A percentile compares a stretch with the other conserved stretches of the same genome.
phyloP scores from a whole-genome alignment of 768 basidiomycete genomes.

The Panus rudis region DNA sequence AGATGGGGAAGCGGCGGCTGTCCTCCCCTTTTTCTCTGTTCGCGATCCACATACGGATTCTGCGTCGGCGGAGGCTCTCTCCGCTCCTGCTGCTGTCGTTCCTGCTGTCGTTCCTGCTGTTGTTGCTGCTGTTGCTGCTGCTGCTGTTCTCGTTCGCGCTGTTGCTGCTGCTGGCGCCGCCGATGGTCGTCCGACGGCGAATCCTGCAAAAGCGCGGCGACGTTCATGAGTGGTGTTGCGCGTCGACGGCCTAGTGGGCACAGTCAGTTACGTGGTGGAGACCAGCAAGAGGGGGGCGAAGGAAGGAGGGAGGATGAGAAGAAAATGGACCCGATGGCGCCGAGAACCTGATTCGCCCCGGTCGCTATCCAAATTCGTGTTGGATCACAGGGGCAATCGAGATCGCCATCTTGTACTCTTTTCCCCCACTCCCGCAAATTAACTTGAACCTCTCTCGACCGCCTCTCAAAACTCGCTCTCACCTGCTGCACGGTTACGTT shows the following conservation, averaged over 20 bases:
- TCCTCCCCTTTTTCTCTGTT: conserved; percentile 23
- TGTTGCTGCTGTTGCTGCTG: conserved; percentile 25
- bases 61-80: conserved; percentile 18
- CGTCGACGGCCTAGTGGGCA: too few species aligned
- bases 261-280: too few species aligned
- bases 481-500: too few species aligned
- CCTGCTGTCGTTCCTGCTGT: conserved; percentile 18
- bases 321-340: conserved; percentile 16
- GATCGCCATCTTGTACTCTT: conserved; percentile 26
- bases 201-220: conserved; percentile 61
- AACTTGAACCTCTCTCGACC: too few species aligned
- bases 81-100: too few species aligned
- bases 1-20: conserved; percentile 23
- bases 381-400: conserved; percentile 27
- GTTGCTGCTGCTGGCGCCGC: conserved; percentile 21
- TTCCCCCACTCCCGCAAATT: too few species aligned
- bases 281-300: conserved; percentile 15
- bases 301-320: conserved; percentile 20
- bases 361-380: too few species aligned
- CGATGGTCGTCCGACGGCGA: conserved; percentile 54
- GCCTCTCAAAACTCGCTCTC: too few species aligned
- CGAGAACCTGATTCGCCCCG: too few species aligned
- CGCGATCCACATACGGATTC: too few species aligned
- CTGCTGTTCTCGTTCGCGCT: conserved; percentile 26
- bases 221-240: too few species aligned